Evolutionary conservation across 2,329 filamentous ascomycete species (phyloP).

Genomic region (Penicillium sp.): DNA sequence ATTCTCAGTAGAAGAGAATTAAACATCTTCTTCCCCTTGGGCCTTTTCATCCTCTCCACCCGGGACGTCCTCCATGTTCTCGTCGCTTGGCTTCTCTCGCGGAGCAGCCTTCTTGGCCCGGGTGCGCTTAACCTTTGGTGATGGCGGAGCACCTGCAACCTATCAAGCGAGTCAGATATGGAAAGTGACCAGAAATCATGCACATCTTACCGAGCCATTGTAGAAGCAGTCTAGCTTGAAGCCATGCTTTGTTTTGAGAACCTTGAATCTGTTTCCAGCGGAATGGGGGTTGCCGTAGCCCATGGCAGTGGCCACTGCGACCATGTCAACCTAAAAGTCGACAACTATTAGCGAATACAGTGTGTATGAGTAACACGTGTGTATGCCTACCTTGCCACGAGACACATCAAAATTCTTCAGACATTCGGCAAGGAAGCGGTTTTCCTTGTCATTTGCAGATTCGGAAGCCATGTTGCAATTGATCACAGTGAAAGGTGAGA

Average conservation of each 20-base stretch:
- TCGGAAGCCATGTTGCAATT: neutral
- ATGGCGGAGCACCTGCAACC: neutral
- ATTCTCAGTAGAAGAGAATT: neutral
- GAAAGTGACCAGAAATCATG: neutral
- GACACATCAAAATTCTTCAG: neutral
- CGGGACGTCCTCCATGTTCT: neutral
- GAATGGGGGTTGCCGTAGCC: slow-evolving; percentile 34
- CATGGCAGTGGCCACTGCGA: slow-evolving; percentile 27
- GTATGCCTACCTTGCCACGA: neutral
- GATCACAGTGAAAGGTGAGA: neutral
- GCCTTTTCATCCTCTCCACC: neutral
- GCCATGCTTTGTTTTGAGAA: slow-evolving; percentile 30
- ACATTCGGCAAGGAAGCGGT: slow-evolving; percentile 9
- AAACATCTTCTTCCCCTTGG: neutral
- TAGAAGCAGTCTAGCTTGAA: slow-evolving; percentile 12
- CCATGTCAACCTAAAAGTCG: slow-evolving; percentile 31
- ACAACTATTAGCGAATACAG: neutral
- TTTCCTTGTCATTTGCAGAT: neutral
- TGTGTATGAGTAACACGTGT: too few relatives aligned
- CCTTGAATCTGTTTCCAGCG: slow-evolving; percentile 32
- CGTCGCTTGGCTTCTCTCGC: neutral
- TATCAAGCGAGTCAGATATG: neutral
- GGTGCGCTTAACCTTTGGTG: neutral
- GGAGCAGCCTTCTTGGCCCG: neutral
- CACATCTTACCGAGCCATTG: neutral